Percentiles rank a stretch among this genome's conserved stretches.
phyloP scores from a whole-genome alignment of 768 basidiomycete species.

The Porphyrellus cyaneotinctus region DNA sequence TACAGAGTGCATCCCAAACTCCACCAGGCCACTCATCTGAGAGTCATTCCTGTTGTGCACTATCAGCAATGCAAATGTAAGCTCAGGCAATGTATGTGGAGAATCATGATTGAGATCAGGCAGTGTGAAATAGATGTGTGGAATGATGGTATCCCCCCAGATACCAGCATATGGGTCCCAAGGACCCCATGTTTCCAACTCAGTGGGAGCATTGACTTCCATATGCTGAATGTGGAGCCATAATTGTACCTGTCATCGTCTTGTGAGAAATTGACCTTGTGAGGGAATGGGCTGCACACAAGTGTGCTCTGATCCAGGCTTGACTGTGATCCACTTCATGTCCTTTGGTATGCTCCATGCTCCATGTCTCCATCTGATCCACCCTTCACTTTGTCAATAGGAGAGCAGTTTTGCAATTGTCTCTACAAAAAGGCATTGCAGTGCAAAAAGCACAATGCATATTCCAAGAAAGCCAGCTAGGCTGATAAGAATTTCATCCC shows the following conservation, averaged over 20 bases:
- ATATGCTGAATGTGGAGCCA: constrained; percentile 10
- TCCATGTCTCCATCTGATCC: constrained; percentile 11
- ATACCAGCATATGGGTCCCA: constrained; percentile 25
- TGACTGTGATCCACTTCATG: constrained; percentile 25
- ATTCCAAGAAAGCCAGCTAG: constrained; percentile 56
- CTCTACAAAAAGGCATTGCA: constrained; percentile 48
- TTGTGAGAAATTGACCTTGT: constrained; percentile 25
- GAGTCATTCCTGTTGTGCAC: constrained; percentile 24
- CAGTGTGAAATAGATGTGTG: constrained; percentile 12
- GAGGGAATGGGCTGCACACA: constrained; percentile 36
- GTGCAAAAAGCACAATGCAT: constrained; percentile 49
- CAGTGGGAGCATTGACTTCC: neutral
- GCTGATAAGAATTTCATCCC: constrained; percentile 58
- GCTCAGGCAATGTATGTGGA: constrained; percentile 25
- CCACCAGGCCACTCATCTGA: constrained; percentile 13
- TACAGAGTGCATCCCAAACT: constrained; percentile 16
- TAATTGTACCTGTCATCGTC: constrained; percentile 8
- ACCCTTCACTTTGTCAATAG: constrained; percentile 13
- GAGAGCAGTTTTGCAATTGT: constrained; percentile 24
- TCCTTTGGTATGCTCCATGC: constrained; percentile 35
- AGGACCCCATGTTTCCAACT: constrained; percentile 13
- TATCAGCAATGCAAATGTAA: constrained; percentile 30
- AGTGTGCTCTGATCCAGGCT: constrained; percentile 30
- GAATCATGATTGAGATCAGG: constrained; percentile 12
- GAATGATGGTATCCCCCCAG: constrained; percentile 24